Evolutionary conservation across 2,329 filamentous ascomycete species (phyloP), one percentile per base, ranked within the genome.

Genomic region (Akanthomyces muscarius): DNA sequence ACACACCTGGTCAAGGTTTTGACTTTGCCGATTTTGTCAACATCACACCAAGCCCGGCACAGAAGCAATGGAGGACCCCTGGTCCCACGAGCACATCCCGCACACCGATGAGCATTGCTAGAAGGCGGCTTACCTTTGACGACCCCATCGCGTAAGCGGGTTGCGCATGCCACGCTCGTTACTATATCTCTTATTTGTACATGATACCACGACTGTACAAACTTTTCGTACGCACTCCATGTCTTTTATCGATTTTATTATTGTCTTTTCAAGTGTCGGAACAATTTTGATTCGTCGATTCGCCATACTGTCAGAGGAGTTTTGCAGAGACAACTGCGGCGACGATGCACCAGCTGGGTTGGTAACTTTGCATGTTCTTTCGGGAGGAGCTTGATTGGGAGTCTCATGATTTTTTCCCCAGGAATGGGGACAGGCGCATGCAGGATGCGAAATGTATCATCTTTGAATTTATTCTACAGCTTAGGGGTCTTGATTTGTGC

Each of bases 11-110:
- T 18, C 90, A 93, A 71, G 78, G 76, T 54, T 96, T 98, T 76
- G 96, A 98, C 78, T 96, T 98, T 77, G 87, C 92, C 59, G 95
- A 99, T 73, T 99, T 97, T 76, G 89, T 98, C 73, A 97, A 98
- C 77, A 94, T 98, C 74, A 97, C 95, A 7, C 95, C 95, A 0
- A 97, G 92, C 71, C 95, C 95, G 23, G 95, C 92, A 30, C 95
- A 97, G 78, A 91, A 87, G 68, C 84, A 88, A 11, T 97, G 92
- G 90, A 91, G 89, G 74, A 96, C 92, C 0, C 92, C 92, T 13
- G 75, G 86, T 13, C 82, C 85, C 33, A 80, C 81, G 36, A 73
- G 77, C 21, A 70, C 75, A 11, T 73, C 77, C 60, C 81, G 80
- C 70, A 87, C 85, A 50, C 85, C 85, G 10, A 73, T 84, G 63